Base-by-base conservation (phyloP, 768 basidiomycete species). In the Clitopilus passeckerianus region DNA sequence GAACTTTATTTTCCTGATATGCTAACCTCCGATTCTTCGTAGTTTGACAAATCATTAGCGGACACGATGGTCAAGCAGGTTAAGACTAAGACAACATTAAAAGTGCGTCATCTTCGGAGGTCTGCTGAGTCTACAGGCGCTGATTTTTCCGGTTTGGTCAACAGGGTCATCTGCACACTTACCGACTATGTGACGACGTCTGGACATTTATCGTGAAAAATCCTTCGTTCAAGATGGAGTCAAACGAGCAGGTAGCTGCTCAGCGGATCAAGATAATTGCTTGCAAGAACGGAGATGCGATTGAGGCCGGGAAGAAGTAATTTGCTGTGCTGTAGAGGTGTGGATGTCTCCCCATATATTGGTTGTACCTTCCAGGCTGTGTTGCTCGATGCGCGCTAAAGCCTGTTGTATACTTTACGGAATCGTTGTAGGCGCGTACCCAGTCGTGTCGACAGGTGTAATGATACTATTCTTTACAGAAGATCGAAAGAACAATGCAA, bases 151-250 rank as follows among this genome's bases (percentile, higher is more conserved):
- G 16, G 1, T 59, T 44, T 30, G 27, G 27, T 30, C 27, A 57
- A 12, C 63, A 92, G 93, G 96, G 94, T 16, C 91, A 95, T 70
- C 75, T 98, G 57, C 85, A 90, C 64, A 98, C 94, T 1, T 99
- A 97, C 72, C 86, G 93, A 7, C 80, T 93, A 3, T 93, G 92
- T 71, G 94, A 96, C 75, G 95, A 95, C 69, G 96, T 98, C 53
- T 98, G 97, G 97, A 98, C 96, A 57, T 99, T 98, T 73, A 91
- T 96, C 62, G 91, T 98, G 55, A 92, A 94, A 72, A 87, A 95
- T 65, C 90, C 95, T 30, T 77, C 77, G 20, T 96, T 99, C 77
- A 98, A 98, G 76, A 94, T 98, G 89, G 97, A 99, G 73, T 84
- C 86, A 63, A 91, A 90, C 71, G 88, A 92, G 68, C 77, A 86